phyloP scores from a whole-genome alignment of 1,139 yeast species.

The Yamadazyma atmosphaerica region DNA sequence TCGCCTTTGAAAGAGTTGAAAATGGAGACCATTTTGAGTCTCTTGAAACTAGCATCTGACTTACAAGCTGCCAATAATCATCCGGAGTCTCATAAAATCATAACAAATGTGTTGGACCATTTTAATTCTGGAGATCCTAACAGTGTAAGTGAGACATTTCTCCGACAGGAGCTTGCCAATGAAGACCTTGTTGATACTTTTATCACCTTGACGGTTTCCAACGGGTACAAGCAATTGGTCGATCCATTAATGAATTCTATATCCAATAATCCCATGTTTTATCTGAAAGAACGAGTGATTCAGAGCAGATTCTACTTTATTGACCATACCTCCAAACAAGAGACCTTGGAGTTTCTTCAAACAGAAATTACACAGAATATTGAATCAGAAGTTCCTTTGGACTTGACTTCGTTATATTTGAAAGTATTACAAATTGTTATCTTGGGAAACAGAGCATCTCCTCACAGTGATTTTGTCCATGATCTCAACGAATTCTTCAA shows the following conservation, averaged over 20 bases:
- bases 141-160: conserved; percentile 5
- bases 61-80: conserved; percentile 19
- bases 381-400: too few species aligned
- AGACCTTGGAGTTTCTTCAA: not conserved
- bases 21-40: conserved; percentile 14
- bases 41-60: conserved; percentile 27
- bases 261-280: conserved; percentile 10
- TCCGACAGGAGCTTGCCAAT: conserved; percentile 9
- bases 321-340: too few species aligned
- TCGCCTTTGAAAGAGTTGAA: not conserved
- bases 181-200: conserved; percentile 9
- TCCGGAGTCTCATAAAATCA: not conserved
- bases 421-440: conserved; percentile 22
- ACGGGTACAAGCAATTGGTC: conserved; percentile 1
- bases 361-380: not conserved
- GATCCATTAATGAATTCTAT: conserved; percentile 6
- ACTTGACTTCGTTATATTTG: conserved; percentile 16
- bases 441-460: conserved; percentile 15
- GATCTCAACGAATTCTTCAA: conserved; percentile 17
- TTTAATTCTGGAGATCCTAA: conserved; percentile 4
- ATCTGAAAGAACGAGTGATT: conserved; percentile 10
- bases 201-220: conserved; percentile 1
- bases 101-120: conserved; percentile 2
- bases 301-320: conserved; percentile 10
- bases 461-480: conserved; percentile 22